Conservation (phyloP, 2,329 filamentous ascomycete genomes). For the Alternaria gansuensis region DNA sequence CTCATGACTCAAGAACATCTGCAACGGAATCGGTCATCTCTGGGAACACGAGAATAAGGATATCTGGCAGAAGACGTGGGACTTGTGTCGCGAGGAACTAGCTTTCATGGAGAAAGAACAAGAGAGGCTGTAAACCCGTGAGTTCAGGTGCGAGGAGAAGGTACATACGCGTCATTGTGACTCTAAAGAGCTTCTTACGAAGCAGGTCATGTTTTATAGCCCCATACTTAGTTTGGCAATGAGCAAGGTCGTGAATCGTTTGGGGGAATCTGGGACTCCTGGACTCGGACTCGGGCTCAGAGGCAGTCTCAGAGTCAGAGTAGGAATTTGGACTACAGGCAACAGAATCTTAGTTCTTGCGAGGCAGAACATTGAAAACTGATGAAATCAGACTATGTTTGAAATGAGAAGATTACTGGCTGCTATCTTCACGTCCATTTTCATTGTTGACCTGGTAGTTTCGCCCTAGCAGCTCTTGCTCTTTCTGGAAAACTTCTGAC, state of each 20-base stretch:
- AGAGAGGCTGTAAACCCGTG: not conserved
- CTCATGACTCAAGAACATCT: not conserved
- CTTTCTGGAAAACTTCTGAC: not conserved
- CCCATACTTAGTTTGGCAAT: not conserved
- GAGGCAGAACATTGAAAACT: not conserved
- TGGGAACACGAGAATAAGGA: not conserved
- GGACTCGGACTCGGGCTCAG: not conserved
- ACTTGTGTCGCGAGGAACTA: not conserved
- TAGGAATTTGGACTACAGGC: not conserved
- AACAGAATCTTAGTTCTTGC: too few relatives aligned
- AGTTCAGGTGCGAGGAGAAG: not conserved
- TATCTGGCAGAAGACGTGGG: not conserved
- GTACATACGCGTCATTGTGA: not conserved
- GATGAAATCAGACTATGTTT: not conserved
- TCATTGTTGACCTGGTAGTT: fast-evolving
- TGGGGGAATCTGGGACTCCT: not conserved
- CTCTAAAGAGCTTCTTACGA: not conserved
- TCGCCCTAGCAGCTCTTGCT: not conserved
- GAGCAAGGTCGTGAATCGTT: not conserved
- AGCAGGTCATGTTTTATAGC: not conserved
- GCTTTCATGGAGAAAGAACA: not conserved
- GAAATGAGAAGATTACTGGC: not conserved
- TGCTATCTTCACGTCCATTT: not conserved
- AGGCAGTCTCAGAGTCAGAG: not conserved
- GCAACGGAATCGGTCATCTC: not conserved